Evolutionary conservation across 345 rosid species (phyloP), one percentile per base, ranked within the genome.

Genomic region (Isatis tinctoria): DNA sequence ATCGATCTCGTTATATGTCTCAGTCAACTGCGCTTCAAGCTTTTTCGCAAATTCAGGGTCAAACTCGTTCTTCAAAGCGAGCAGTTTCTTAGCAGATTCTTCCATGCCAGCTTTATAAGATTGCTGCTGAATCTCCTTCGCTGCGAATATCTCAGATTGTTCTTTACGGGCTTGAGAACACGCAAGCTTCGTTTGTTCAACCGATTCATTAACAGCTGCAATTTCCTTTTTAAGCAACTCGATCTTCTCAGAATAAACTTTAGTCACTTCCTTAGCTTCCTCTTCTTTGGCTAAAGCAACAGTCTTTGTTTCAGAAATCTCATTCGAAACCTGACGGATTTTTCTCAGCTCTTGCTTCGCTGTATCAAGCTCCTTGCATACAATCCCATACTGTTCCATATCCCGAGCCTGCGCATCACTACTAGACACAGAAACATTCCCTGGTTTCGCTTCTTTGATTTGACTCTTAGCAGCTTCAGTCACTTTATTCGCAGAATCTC

Each of bases 151-250:
- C 80, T 84, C 84, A 20, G 84, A 82, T 30, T 87, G 93, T 79
- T 87, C 92, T 81, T 90, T 89, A 10, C 81, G 87, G 0, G 87
- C 74, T 80, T 91, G 82, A 52, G 93, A 71, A 65, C 87, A 82
- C 11, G 89, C 93, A 75, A 85, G 86, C 85, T 87, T 94, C n/a
- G 85, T 92, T 81, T 91, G 88, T 41, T 87, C 90, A 48, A 91
- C 86, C 4, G 97, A 82, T 74, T 90, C 95, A 76, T 91, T 90
- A 22, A 88, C 74, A 27, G 80, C 75, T 32, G 90, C 79, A n/a
- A 94, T 91, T 69, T 91, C 98, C 78, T 72, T 87, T 2, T 88
- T 86, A 37, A 94, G 86, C 70, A 88, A 86, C 40, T 85, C 79
- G 33, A 85, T 89, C 80, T 83, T 91, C 83, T 87, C 97, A 72